Evolutionary conservation across 768 basidiomycete genomes (phyloP), one percentile per base, ranked within the genome.

Genomic region (Mrakia frigida): DNA sequence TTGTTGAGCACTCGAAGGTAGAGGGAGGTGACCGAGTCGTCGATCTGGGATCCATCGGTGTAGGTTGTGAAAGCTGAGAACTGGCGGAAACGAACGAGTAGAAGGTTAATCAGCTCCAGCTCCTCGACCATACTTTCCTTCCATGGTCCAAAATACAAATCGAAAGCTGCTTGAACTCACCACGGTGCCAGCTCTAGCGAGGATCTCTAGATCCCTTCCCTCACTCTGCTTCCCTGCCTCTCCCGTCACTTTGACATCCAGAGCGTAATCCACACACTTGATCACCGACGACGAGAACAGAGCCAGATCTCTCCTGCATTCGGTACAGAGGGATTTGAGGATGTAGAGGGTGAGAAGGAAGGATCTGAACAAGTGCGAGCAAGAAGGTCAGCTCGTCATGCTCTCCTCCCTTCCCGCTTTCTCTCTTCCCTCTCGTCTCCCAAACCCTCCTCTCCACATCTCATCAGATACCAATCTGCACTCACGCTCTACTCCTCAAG

Each of bases 61-160:
- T 90, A 97, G 23, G 94, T 94, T 28, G 91, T 90, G 91, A 93
- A 98, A 1, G 93, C 90, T 4, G 90, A 92, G 80, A 96, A 93
- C 91, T 94, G 80, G n/a, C n/a, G n/a, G n/a, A 43, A n/a, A 3
- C 35, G 46, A 9, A 10, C 60, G 43, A 25, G 73, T 5, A 39
- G 16, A 37, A 18, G 9, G 7, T 41, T 21, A 2, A 10, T 31
- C 43, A 21, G 69, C 10, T 46, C n/a, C 18, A 14, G 23, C 35
- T 43, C 13, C 10, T 61, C 59, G 35, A 25, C 56, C 0, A 41
- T 31, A n/a, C 33, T 9, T 18, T 33, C 6, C 1, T 31, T 2
- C 46, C 9, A 41, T 31, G 1, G 25, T 39, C 37, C 6, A 37
- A 67, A 25, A 5, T 31, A 3, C 9, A 52, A 68, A 56, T 28